Evolutionary conservation across 2,329 filamentous ascomycete genomes (phyloP), one percentile per base, ranked within the genome.

Genomic region (Botrytis pseudocinerea): DNA sequence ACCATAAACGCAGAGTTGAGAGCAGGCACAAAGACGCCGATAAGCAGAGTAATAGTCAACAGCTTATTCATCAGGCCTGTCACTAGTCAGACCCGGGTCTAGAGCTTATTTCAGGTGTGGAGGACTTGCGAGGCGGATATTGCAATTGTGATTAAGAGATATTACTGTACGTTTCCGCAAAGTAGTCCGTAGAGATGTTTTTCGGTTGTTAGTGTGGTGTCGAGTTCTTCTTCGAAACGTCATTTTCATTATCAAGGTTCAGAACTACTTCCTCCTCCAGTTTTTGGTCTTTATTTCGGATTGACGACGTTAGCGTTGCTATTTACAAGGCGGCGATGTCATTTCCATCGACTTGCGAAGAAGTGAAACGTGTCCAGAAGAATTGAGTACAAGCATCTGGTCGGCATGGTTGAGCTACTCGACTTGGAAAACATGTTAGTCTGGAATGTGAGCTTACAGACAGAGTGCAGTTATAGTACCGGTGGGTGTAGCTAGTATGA

Each of bases 81-180:
- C 16, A 9, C 2, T 2, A 16, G 12, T 1, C 0, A 5, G 14
- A 28, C 28, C 12, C 6, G 14, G 28, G 25, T 12, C 12, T 12
- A 8, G 25, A 54, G 51, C 25, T 16, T 1, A 9, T 54, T 54
- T 6, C 5, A 18, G 51, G 2, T 28, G 14, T 6, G 2, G 5
- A 28, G 51, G 7, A 54, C 14, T 54, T 54, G n/a, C 51, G 0
- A 54, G 2, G 2, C 6, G 16, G 6, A 28, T 28, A 28, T 2
- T 54, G 14, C 5, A 18, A 3, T 1, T 54, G n/a, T 3, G 51
- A 8, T 6, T 18, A 4, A 28, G 25, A 9, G 14, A 18, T 54
- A 28, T 4, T 2, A 12, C 18, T 14, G 14, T 1, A 0, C 2
- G n/a, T 2, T 54, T 54, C n/a, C 12, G 2, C 5, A 54, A 54